Conservation (phyloP, 805 yeast species). For the Myxozyma mucilagina region DNA sequence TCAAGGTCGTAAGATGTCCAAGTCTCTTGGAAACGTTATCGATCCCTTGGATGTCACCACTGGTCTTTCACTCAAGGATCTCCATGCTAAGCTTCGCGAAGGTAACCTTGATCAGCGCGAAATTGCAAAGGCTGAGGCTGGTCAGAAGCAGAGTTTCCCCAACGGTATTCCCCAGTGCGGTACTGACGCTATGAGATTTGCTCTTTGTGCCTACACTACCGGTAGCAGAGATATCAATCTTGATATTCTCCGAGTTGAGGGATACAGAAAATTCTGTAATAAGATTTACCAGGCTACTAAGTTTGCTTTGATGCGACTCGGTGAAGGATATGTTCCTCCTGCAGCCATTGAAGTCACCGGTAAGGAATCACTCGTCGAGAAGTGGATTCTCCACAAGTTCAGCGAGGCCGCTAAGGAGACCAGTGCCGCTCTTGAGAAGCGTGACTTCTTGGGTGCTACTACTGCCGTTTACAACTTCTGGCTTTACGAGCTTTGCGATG, state of each 20-base stretch:
- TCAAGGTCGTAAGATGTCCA: constrained; percentile 98
- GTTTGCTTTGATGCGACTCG: constrained; percentile 90
- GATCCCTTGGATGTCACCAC: constrained; percentile 93
- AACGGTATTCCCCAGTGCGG: constrained; percentile 99
- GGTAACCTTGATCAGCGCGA: constrained; percentile 93
- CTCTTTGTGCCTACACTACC: constrained; percentile 95
- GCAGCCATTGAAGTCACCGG: constrained; percentile 62
- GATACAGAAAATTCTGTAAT: constrained; percentile 99
- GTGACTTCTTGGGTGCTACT: constrained; percentile 89
- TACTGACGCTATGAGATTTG: constrained; percentile 97
- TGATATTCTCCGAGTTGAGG: constrained; percentile 95
- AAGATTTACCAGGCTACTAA: constrained; percentile 98
- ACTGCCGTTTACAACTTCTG: constrained; percentile 88
- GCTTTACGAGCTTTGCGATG: constrained; percentile 93
- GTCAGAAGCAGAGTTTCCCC: constrained; percentile 89
- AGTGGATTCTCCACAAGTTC: constrained; percentile 92
- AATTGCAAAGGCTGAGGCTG: constrained; percentile 79
- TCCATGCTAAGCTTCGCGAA: constrained; percentile 70
- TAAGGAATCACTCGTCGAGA: constrained; percentile 86
- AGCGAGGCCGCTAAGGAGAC: constrained; percentile 66
- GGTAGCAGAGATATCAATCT: constrained; percentile 98
- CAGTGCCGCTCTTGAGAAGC: constrained; percentile 67
- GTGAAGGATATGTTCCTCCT: constrained; percentile 84
- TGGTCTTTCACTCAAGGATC: constrained; percentile 77
- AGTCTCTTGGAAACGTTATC: constrained; percentile 92